Evolutionary conservation across 768 basidiomycete genomes (phyloP), one percentile per base, ranked within the genome.

Genomic region (Amanita molliuscula): DNA sequence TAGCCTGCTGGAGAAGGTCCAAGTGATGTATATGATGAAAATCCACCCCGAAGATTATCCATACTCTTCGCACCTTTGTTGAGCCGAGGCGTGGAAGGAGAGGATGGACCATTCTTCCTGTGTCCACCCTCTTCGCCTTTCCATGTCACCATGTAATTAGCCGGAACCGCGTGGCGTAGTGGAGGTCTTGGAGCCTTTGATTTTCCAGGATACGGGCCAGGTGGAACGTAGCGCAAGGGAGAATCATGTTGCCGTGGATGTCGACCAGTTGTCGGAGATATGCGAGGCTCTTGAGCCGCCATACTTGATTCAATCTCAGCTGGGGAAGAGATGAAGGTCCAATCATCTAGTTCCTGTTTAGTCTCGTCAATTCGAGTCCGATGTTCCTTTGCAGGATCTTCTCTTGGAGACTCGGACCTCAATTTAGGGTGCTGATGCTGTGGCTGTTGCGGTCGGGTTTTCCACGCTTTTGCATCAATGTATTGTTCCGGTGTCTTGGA

Each of bases 51-150:
- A 41, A 79, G 65, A 53, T 77, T 77, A 53, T 75, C 75, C 72
- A 81, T 76, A 56, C 80, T 84, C 63, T 79, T 81, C n/a, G 75
- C 62, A 43, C 60, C 64, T 52, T 67, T 69, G 41, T 62, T 52
- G 42, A 67, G 58, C 41, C 66, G 65, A 50, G 50, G 54, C 53
- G 62, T 65, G 2, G 62, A 42, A 1, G 66, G 48, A 4, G 71
- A 63, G 1, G 68, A 58, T 42, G 66, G 60, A 3, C 59, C 50
- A n/a, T 64, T 51, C 48, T 68, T 73, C 31, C 62, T 61, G 26
- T 67, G 71, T 10, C 62, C 59, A 40, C 69, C 69, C 47, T 68
- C 68, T 50, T 72, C 71, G 25, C 68, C 72, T 58, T 76, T 79
- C 69, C 72, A 82, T 11, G 69, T 62, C 18, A 78, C 74, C 21